Percentiles rank a stretch among this genome's conserved stretches.
Evolutionary conservation across 768 basidiomycete species (phyloP).

Genomic region (Suillus americanus): DNA sequence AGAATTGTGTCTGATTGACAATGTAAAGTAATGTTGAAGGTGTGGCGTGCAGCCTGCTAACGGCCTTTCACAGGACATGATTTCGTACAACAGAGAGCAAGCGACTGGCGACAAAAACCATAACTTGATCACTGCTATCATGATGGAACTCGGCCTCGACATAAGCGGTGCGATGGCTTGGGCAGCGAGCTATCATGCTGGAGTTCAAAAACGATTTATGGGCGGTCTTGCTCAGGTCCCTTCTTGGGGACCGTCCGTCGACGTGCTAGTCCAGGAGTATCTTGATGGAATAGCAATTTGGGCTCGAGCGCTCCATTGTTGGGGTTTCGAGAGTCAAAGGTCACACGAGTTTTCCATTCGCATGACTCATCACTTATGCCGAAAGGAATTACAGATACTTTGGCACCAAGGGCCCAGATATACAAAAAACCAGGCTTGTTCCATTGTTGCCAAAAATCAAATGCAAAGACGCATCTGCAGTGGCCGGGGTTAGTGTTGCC

Average conservation of each 20-base stretch:
- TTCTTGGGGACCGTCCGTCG: slow-evolving; percentile 27
- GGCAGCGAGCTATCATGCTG: slow-evolving; percentile 16
- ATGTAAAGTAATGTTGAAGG: slow-evolving; percentile 11
- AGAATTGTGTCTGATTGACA: slow-evolving; percentile 10
- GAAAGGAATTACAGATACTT: no score
- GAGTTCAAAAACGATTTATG: slow-evolving; percentile 18
- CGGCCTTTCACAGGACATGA: slow-evolving; percentile 29
- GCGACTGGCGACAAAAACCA: slow-evolving; percentile 29
- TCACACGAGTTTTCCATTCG: no score
- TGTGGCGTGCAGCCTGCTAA: neutral
- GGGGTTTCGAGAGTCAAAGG: no score
- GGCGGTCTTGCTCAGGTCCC: slow-evolving; percentile 22
- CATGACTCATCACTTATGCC: no score
- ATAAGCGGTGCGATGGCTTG: slow-evolving; percentile 31
- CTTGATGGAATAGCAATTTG: slow-evolving; percentile 24
- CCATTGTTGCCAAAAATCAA: no score
- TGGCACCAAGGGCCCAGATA: no score
- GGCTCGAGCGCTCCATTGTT: slow-evolving; percentile 11
- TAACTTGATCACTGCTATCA: slow-evolving; percentile 36
- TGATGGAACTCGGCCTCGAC: slow-evolving; percentile 24
- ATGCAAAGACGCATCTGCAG: no score
- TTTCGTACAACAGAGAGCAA: slow-evolving; percentile 37
- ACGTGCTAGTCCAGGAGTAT: slow-evolving; percentile 24
- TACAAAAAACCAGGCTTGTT: no score
- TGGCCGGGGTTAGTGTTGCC: no score